These are phyloP conservation scores for Mycena floridula DNA, from an alignment of 768 basidiomycete species.

Conservation along the genomic window DNA sequence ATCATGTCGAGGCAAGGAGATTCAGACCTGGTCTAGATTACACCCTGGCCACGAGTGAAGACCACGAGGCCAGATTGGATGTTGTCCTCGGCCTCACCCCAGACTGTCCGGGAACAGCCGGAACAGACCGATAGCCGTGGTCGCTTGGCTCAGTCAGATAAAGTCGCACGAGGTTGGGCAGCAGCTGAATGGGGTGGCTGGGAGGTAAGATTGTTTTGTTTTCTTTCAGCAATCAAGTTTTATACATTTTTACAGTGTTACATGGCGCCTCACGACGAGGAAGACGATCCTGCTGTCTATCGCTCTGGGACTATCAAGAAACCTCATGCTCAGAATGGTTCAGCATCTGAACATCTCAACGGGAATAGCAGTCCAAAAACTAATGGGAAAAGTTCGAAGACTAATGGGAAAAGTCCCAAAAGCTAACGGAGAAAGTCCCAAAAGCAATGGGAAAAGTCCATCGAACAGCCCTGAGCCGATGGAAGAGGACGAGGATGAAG, in stretches of 20 bases:
- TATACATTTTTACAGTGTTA: constrained; percentile 56
- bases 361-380: constrained; percentile 6
- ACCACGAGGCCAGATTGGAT: constrained; percentile 77
- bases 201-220: constrained; percentile 55
- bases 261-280: constrained; percentile 90
- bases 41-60: constrained; percentile 85
- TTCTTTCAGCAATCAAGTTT: constrained; percentile 4
- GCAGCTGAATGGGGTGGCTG: constrained; percentile 85
- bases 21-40: constrained; percentile 94
- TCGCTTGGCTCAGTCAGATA: constrained; percentile 17
- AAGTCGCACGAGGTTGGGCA: constrained; percentile 50
- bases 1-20: constrained; percentile 74
- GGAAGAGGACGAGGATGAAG: constrained; percentile 41
- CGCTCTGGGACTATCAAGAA: constrained; percentile 53
- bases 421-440: constrained; percentile 13
- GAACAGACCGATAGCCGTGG: constrained; percentile 15
- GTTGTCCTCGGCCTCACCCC: constrained; percentile 85
- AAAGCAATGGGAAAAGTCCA: constrained; percentile 10
- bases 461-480: constrained; percentile 7
- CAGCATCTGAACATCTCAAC: constrained; percentile 4
- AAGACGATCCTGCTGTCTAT: constrained; percentile 94
- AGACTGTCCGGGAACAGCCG: constrained; percentile 29
- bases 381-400: constrained; percentile 8
- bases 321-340: constrained; percentile 13
- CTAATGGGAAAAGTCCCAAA: constrained; percentile 6